Evolutionary conservation across 2,329 filamentous ascomycete genomes (phyloP).

Genomic region (Mycocentrospora acerina): DNA sequence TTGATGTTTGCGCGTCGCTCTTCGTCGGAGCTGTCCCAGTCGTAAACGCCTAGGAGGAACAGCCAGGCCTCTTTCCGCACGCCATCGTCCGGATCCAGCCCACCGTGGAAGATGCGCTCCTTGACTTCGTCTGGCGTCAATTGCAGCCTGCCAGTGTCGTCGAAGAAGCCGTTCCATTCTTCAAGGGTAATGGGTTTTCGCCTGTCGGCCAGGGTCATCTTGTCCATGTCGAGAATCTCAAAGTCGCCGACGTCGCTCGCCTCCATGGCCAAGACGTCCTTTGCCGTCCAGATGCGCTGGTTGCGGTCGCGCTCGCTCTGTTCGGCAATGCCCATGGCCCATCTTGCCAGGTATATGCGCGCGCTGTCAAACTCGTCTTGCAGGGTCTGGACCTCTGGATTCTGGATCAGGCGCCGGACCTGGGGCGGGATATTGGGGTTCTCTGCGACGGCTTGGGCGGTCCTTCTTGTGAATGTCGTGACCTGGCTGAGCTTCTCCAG

Average conservation of each 20-base stretch:
- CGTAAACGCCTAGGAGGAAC: slow-evolving; percentile 86
- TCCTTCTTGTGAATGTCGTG: slow-evolving; percentile 89
- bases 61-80: slow-evolving; percentile 97
- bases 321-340: slow-evolving; percentile 98
- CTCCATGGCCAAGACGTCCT: slow-evolving; percentile 89
- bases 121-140: slow-evolving; percentile 91
- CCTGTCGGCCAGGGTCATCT: slow-evolving; percentile 72
- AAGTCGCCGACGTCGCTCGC: slow-evolving; percentile 95
- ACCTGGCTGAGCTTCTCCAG: slow-evolving; percentile 97
- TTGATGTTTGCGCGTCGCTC: slow-evolving; percentile 83
- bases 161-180: slow-evolving; percentile 93
- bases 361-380: slow-evolving; percentile 98
- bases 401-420: slow-evolving; percentile 78
- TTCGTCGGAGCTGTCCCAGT: slow-evolving; percentile 87
- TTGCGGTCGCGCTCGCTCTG: slow-evolving; percentile 87
- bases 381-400: slow-evolving; percentile 90
- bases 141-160: slow-evolving; percentile 72
- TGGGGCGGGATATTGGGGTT: slow-evolving; percentile 90
- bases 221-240: slow-evolving; percentile 82
- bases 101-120: slow-evolving; percentile 95
- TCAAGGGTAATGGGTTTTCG: slow-evolving; percentile 74
- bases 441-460: slow-evolving; percentile 87
- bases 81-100: slow-evolving; percentile 82
- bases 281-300: slow-evolving; percentile 88
- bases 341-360: slow-evolving; percentile 87